A percentile compares a stretch with the other conserved stretches of the same genome.
Conservation (phyloP, 768 basidiomycete genomes). For the Xerocomus potaroensis region DNA sequence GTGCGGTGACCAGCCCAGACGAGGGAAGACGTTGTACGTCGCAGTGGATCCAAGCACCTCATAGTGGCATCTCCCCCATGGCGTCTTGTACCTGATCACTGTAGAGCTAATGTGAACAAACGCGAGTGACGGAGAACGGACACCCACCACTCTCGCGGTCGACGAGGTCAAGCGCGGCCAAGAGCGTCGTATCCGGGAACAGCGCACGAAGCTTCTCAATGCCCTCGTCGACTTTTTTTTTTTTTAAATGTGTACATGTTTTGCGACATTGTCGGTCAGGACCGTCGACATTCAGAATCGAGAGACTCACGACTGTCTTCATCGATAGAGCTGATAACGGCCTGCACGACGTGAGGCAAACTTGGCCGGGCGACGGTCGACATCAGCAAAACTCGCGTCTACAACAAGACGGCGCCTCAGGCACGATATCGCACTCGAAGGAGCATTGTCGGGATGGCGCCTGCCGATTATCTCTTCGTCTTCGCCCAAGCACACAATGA, state of each 20-base stretch:
- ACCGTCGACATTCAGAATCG: neutral
- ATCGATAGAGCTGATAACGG: slow-evolving; percentile 31
- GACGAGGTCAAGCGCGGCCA: slow-evolving; percentile 74
- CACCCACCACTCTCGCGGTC: slow-evolving; percentile 62
- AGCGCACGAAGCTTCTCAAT: slow-evolving; percentile 53
- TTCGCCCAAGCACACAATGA: slow-evolving; percentile 81
- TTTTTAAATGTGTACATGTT: no score
- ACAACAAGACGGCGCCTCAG: no score
- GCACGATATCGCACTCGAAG: no score
- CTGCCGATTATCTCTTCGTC: slow-evolving; percentile 52
- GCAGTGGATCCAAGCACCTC: slow-evolving; percentile 65
- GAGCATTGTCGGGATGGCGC: no score
- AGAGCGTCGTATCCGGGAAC: slow-evolving; percentile 57
- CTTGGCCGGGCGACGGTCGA: slow-evolving; percentile 13
- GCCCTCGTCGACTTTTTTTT: slow-evolving; percentile 45
- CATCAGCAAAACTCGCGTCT: no score
- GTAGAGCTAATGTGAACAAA: slow-evolving; percentile 3
- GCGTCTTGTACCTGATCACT: slow-evolving; percentile 60
- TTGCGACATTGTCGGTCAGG: no score
- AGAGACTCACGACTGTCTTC: slow-evolving; percentile 29
- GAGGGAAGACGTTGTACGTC: slow-evolving; percentile 53
- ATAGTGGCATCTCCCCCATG: slow-evolving; percentile 58
- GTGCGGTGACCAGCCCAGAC: slow-evolving; percentile 40
- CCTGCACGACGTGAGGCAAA: slow-evolving; percentile 27
- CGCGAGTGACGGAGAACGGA: neutral